Evolutionary conservation across 352 stramenopile species (phyloP).

Genomic region (Phytopythium mirpurense): DNA sequence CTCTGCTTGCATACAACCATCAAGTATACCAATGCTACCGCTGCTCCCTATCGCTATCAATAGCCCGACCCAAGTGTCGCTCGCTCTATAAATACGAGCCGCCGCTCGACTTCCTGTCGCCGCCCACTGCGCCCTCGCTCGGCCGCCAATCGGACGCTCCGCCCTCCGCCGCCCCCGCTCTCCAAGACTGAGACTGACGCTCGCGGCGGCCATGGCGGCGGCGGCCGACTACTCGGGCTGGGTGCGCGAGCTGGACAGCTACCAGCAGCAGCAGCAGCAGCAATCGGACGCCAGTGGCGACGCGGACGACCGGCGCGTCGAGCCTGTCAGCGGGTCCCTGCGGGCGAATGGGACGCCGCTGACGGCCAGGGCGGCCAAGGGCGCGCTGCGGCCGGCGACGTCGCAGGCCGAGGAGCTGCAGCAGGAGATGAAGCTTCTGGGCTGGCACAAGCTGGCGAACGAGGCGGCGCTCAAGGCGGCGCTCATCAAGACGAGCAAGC

Average conservation of each 20-base stretch:
- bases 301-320: slow-evolving; percentile 26
- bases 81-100: slow-evolving; percentile 1
- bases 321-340: slow-evolving; percentile 4
- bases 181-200: not conserved
- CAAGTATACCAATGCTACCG: too few species aligned
- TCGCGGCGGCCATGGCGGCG: slow-evolving; percentile 14
- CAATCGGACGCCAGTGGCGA: too few species aligned
- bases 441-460: slow-evolving; percentile 94
- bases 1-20: not conserved
- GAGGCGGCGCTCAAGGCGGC: slow-evolving; percentile 90
- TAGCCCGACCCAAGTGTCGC: too few species aligned
- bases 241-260: slow-evolving; percentile 55
- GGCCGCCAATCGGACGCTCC: too few species aligned
- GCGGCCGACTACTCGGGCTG: slow-evolving; percentile 40
- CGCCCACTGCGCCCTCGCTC: too few species aligned
- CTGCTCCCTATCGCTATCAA: too few species aligned
- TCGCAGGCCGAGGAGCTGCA: slow-evolving; percentile 81
- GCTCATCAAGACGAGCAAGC: slow-evolving; percentile 87
- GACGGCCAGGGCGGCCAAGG: slow-evolving; percentile 7
- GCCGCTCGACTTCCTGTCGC: too few species aligned
- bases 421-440: slow-evolving; percentile 92
- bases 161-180: too few species aligned
- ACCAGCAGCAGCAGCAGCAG: slow-evolving; percentile 27
- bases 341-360: too few species aligned
- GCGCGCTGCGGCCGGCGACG: slow-evolving; percentile 8